Percentiles rank a stretch among this genome's conserved stretches.
Evolutionary conservation across 768 basidiomycete species (phyloP).

Genomic region (Pisolithus tinctorius): DNA sequence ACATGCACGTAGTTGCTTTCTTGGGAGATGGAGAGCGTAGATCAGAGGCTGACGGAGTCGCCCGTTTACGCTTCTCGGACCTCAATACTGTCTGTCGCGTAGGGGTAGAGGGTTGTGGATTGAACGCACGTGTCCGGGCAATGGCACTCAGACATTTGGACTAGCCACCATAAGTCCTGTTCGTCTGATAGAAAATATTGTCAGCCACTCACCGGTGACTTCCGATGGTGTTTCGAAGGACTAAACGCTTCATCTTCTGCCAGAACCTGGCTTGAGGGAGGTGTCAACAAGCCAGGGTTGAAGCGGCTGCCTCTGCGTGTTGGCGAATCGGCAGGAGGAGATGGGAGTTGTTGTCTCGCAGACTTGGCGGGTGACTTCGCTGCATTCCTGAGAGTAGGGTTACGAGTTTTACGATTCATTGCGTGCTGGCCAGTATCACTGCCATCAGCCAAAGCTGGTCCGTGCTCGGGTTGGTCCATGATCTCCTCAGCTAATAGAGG

Average conservation of each 20-base stretch:
- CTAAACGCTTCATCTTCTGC: conserved; percentile 16
- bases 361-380: conserved; percentile 2
- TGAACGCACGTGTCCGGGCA: not conserved
- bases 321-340: not conserved
- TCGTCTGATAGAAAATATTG: not conserved
- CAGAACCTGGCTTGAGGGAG: conserved; percentile 18
- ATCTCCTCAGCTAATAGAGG: too few relatives aligned
- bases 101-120: not conserved
- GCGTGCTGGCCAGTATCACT: not conserved
- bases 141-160: not conserved
- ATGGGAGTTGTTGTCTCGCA: not conserved
- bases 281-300: conserved; percentile 18
- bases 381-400: not conserved
- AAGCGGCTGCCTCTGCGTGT: not conserved
- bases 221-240: conserved; percentile 4
- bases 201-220: not conserved
- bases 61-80: not conserved
- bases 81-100: not conserved
- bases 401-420: not conserved
- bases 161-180: not conserved
- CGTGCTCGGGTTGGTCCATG: not conserved
- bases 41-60: not conserved
- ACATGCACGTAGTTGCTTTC: conserved; percentile 12
- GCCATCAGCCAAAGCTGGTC: not conserved
- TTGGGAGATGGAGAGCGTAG: conserved; percentile 17